These are phyloP conservation scores for Astathelohania contejeani DNA, from an alignment of 371 early-diverging fungal species.

Conservation along the genomic window DNA sequence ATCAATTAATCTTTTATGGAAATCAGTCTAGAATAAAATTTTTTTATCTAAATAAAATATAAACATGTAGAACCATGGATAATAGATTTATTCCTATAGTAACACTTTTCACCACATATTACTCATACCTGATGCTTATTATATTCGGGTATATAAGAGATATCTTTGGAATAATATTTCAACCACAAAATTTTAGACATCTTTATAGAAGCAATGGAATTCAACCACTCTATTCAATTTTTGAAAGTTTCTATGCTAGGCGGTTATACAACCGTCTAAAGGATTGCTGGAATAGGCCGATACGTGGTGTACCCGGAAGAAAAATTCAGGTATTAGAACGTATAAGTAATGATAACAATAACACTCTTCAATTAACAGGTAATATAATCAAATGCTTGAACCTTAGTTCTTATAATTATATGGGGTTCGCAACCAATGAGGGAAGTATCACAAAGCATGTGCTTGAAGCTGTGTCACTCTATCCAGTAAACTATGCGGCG, in stretches of 20 bases:
- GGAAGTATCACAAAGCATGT: constrained; percentile 80
- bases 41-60: too few relatives aligned
- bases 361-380: constrained; percentile 69
- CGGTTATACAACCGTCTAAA: constrained; percentile 75
- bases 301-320: constrained; percentile 80
- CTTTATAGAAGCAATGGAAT: constrained; percentile 55
- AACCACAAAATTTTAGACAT: constrained; percentile 24
- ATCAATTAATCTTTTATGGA: too few relatives aligned
- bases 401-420: constrained; percentile 91
- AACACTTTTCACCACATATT: constrained; percentile 40
- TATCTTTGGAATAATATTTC: constrained; percentile 36
- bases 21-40: too few relatives aligned
- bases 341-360: constrained; percentile 62
- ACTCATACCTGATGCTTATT: constrained; percentile 43
- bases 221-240: constrained; percentile 77
- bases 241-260: constrained; percentile 83
- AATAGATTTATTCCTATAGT: constrained; percentile 17
- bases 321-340: constrained; percentile 69
- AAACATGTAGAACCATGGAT: not conserved
- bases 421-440: constrained; percentile 78
- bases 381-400: constrained; percentile 66
- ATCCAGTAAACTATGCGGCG: constrained; percentile 55
- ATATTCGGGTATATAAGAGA: constrained; percentile 47
- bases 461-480: constrained; percentile 55
- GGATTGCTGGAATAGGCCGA: constrained; percentile 89